Conservation (phyloP, 805 yeast genomes). For the Zygoascus bituminiphila region DNA sequence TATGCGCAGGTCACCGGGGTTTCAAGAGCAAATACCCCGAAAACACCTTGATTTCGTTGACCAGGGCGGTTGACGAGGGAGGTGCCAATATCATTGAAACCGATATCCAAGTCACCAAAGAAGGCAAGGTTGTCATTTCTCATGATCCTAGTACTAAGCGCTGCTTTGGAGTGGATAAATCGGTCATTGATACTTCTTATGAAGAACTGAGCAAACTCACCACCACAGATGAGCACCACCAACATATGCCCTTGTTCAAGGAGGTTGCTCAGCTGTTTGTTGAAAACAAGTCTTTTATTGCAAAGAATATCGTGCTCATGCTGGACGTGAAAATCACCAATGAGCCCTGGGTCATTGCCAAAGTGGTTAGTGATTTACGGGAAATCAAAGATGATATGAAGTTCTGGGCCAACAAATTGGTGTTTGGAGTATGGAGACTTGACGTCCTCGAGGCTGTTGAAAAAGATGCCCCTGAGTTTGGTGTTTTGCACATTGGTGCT, state of each 20-base stretch:
- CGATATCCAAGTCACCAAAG: slow-evolving; percentile 47
- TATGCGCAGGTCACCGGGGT: slow-evolving; percentile 23
- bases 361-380: slow-evolving; percentile 32
- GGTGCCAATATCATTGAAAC: slow-evolving; percentile 44
- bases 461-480: slow-evolving; percentile 30
- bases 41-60: slow-evolving; percentile 20
- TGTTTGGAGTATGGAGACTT: slow-evolving; percentile 47
- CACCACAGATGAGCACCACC: slow-evolving; percentile 26
- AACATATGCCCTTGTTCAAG: slow-evolving; percentile 36
- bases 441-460: slow-evolving; percentile 39
- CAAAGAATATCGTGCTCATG: slow-evolving; percentile 32
- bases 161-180: slow-evolving; percentile 35
- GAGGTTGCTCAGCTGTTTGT: slow-evolving; percentile 36
- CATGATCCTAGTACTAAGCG: slow-evolving; percentile 48
- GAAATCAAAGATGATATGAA: slow-evolving; percentile 32
- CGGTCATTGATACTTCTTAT: slow-evolving; percentile 33
- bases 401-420: slow-evolving; percentile 39
- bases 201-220: slow-evolving; percentile 31
- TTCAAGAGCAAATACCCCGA: slow-evolving; percentile 23
- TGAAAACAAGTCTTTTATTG: slow-evolving; percentile 22
- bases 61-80: slow-evolving; percentile 28
- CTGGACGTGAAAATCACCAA: slow-evolving; percentile 45
- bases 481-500: slow-evolving; percentile 33
- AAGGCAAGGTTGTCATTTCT: slow-evolving; percentile 45
- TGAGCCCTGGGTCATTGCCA: slow-evolving; percentile 35